Percentiles rank a stretch among this genome's conserved stretches.
phyloP scores from a whole-genome alignment of 192 early-diverging fungal species.

The Lobosporangium transversale region DNA sequence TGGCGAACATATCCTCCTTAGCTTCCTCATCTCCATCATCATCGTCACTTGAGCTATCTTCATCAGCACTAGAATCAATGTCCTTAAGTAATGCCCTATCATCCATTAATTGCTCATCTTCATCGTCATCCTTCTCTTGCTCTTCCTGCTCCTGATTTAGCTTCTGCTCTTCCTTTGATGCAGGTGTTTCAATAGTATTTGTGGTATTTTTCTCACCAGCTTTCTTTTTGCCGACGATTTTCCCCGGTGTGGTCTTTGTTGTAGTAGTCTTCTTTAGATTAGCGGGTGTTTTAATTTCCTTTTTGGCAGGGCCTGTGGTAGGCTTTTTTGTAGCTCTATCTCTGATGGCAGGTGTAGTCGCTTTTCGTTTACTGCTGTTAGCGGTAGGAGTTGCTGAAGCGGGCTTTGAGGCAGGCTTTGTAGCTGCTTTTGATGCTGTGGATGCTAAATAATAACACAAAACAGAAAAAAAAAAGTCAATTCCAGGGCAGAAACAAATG shows the following conservation, averaged over 20 bases:
- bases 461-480: constrained; percentile 3
- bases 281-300: constrained; percentile 50
- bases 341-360: constrained; percentile 21
- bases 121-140: constrained; percentile 52
- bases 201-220: constrained; percentile 34
- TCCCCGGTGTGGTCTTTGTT: constrained; percentile 2
- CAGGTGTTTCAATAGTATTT: constrained; percentile 16
- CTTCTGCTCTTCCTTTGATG: constrained; percentile 37
- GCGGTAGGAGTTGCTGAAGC: constrained; percentile 1
- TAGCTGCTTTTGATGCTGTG: background rate
- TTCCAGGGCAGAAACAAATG: background rate
- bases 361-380: constrained; percentile 41
- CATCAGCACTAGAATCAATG: constrained; percentile 48
- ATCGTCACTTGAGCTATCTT: constrained; percentile 48
- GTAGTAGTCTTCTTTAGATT: constrained; percentile 25
- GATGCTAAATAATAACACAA: background rate
- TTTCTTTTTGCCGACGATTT: constrained; percentile 16
- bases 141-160: constrained; percentile 52
- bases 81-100: constrained; percentile 56
- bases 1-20: constrained; percentile 52
- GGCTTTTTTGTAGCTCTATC: constrained; percentile 41
- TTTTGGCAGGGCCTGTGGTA: constrained; percentile 31
- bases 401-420: background rate
- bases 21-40: constrained; percentile 40
- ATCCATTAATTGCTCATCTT: constrained; percentile 54